These are phyloP conservation scores for Solanum pimpinellifolium DNA, from an alignment of 257 asterid genomes.

Conservation along the genomic window DNA sequence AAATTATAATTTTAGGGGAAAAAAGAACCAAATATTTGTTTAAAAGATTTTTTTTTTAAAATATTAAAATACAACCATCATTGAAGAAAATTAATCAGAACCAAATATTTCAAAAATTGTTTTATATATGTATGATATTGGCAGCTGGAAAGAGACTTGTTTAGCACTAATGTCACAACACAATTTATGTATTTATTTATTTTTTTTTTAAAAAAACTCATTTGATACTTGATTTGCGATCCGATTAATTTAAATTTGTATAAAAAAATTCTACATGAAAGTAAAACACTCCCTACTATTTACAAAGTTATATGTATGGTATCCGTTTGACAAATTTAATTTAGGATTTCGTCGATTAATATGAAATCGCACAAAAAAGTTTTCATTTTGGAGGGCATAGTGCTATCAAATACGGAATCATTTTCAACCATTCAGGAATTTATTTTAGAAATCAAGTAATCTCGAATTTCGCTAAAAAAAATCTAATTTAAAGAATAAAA, in stretches of 20 bases:
- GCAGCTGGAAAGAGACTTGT: not conserved
- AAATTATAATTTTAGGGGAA: not conserved
- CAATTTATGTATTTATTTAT: not conserved
- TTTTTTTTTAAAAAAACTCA: not conserved
- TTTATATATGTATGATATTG: not conserved
- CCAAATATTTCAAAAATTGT: not conserved
- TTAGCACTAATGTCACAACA: not conserved
- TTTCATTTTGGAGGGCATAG: not conserved
- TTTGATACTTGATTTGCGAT: no score
- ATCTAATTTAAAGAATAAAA: no score
- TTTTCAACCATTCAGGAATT: not conserved
- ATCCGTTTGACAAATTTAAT: no score
- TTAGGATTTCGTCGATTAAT: not conserved
- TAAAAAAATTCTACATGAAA: not conserved
- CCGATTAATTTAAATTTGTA: not conserved
- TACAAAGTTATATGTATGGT: no score
- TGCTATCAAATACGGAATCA: not conserved
- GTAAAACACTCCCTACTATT: no score
- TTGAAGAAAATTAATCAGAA: not conserved
- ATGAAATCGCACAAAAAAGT: not conserved
- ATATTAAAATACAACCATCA: not conserved
- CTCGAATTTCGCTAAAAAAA: no score
- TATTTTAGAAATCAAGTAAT: not conserved
- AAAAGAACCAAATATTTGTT: not conserved
- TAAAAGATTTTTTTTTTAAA: not conserved